Base-by-base conservation (phyloP, 31 red algal genomes). In the Asparagopsis taxiformis region DNA sequence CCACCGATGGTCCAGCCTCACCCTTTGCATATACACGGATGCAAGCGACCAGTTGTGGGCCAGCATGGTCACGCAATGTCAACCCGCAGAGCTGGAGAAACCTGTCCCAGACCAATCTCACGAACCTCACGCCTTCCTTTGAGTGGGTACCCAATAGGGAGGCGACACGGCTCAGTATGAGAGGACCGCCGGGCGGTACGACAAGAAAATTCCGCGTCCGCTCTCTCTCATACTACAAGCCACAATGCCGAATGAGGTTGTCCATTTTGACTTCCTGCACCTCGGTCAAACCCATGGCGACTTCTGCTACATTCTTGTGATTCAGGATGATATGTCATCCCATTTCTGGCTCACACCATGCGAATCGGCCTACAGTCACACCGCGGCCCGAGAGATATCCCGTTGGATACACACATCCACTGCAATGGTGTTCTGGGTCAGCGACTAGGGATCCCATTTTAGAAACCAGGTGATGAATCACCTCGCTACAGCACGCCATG, bases 181-280 rank as follows among this genome's bases (percentile, higher is more conserved):
- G n/a, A n/a, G n/a, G n/a, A n/a, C n/a, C n/a, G n/a, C n/a, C n/a
- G n/a, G n/a, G n/a, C n/a, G n/a, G n/a, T n/a, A n/a, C n/a, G n/a
- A 60, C 2, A 28, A 65, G 30, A 39, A 31, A 17, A 58, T 87
- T 19, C 62, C 70, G 13, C 11, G 82, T 8, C 54, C 82, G 3
- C 34, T 77, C 3, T 38, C 35, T 30, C 52, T 55, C 0, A 65
- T 43, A 4, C 28, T 77, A 31, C 59, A 87, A 21, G 70, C 39
- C 38, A 35, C 48, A 6, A 31, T 22, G 25, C 71, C 60, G 11
- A 87, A 87, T 49, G 70, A 75, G 30, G 39, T 70, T 32, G 8
- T 77, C 11, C 70, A 87, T 43, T 66, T 85, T 61, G 80, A 73
- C 22, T 85, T 60, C 30, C 33, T 73, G 7, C 74, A 66, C 30